Conservation (phyloP, 176 grass and related monocot species). For the Carex parvula region DNA sequence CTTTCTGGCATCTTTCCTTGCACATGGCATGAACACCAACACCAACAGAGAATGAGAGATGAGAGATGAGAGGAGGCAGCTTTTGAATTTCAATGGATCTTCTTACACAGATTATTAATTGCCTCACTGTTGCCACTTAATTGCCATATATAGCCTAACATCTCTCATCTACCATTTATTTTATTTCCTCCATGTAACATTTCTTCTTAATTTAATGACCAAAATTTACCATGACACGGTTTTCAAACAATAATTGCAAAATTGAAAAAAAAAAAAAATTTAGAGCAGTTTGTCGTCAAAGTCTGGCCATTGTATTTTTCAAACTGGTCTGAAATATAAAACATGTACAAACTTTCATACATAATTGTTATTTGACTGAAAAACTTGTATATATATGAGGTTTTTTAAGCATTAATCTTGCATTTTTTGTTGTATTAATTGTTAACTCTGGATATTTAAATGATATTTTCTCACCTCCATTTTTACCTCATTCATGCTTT, state of each 20-base stretch:
- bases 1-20: neutral
- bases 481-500: too few relatives aligned
- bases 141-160: conserved; percentile 1
- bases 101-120: neutral
- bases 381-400: too few relatives aligned
- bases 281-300: too few relatives aligned
- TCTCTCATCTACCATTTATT: neutral
- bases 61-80: neutral
- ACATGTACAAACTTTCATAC: too few relatives aligned
- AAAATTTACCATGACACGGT: neutral
- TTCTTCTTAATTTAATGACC: neutral
- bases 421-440: neutral
- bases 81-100: neutral
- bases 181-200: neutral
- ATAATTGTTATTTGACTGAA: too few relatives aligned
- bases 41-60: too few relatives aligned
- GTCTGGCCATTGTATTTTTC: too few relatives aligned
- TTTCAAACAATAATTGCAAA: neutral
- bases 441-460: too few relatives aligned
- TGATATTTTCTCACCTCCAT: too few relatives aligned
- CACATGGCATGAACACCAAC: conserved; percentile 15
- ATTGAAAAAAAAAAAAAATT: too few relatives aligned
- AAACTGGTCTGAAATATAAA: too few relatives aligned
- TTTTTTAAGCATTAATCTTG: too few relatives aligned
- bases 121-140: neutral